A percentile compares a stretch with the other conserved stretches of the same genome.
Evolutionary conservation across 2,329 filamentous ascomycete species (phyloP).

Genomic region (Onygenales sp.): DNA sequence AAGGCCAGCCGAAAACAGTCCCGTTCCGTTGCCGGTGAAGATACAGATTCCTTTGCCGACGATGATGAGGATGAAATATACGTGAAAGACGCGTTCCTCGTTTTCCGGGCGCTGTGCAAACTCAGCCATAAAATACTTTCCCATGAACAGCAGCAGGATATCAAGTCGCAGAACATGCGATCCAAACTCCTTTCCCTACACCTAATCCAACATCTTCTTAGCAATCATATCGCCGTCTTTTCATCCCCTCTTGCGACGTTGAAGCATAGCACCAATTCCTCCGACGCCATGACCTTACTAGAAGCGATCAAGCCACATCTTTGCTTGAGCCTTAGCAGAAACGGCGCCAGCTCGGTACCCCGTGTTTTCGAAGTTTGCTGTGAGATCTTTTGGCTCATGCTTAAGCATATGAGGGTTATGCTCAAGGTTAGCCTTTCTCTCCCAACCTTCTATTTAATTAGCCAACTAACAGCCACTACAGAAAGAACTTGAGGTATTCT

Average conservation of each 20-base stretch:
- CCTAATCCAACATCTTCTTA: constrained; percentile 87
- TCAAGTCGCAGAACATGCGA: constrained; percentile 91
- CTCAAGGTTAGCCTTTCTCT: constrained; percentile 61
- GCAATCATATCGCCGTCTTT: constrained; percentile 87
- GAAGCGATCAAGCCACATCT: constrained; percentile 96
- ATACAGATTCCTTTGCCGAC: constrained; percentile 35
- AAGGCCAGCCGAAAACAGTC: constrained; percentile 38
- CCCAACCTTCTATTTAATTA: neutral
- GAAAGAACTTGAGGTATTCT: constrained; percentile 95
- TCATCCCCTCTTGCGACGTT: constrained; percentile 88
- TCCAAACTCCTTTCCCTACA: constrained; percentile 94
- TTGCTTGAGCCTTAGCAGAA: constrained; percentile 86
- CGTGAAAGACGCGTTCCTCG: constrained; percentile 91
- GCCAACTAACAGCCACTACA: constrained; percentile 25
- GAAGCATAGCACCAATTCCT: constrained; percentile 77
- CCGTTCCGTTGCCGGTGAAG: constrained; percentile 33
- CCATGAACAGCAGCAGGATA: constrained; percentile 83
- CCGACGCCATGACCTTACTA: constrained; percentile 73
- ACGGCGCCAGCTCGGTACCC: constrained; percentile 86
- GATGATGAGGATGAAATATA: constrained; percentile 88
- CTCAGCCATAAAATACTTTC: constrained; percentile 85
- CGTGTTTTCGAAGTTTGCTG: constrained; percentile 90
- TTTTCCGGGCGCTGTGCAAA: constrained; percentile 96
- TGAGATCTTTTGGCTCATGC: constrained; percentile 96
- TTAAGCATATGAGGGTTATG: constrained; percentile 84